Conservation (phyloP, 1,284 basidiomycete species). For the Apiotrichum brassicae region DNA sequence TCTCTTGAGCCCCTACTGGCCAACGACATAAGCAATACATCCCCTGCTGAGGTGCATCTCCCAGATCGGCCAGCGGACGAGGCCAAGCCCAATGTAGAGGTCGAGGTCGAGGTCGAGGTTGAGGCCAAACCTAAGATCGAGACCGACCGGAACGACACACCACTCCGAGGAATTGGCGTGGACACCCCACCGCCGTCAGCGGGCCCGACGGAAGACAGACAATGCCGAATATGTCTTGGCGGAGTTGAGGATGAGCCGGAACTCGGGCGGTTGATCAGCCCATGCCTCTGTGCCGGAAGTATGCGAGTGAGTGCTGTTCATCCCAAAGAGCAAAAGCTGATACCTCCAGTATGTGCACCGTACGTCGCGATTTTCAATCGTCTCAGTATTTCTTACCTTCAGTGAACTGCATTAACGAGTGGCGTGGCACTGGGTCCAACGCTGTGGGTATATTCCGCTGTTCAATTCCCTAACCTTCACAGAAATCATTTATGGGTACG, state of each 20-base stretch:
- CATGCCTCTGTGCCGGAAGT: constrained; percentile 44
- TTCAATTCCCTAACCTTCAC: not conserved
- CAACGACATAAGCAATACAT: no score
- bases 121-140: no score
- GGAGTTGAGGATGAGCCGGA: constrained; percentile 37
- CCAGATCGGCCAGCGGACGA: not conserved
- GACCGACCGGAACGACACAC: not conserved
- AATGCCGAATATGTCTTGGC: constrained; percentile 44
- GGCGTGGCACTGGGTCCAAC: constrained; percentile 42
- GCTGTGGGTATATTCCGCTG: constrained; percentile 27
- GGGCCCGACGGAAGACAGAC: constrained; percentile 23
- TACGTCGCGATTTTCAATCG: constrained; percentile 8
- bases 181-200: not conserved
- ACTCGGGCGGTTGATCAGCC: constrained; percentile 41
- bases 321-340: constrained; percentile 3
- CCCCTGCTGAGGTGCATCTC: no score
- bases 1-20: no score
- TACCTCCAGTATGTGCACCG: constrained; percentile 34
- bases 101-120: constrained; percentile 1
- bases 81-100: constrained; percentile 1
- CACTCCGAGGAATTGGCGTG: not conserved
- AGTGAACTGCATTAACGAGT: constrained; percentile 43
- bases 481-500: constrained; percentile 39
- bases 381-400: not conserved
- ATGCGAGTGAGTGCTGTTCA: constrained; percentile 35